These are phyloP conservation scores for Beauveria asiatica DNA, from an alignment of 2,329 filamentous ascomycete species.

Conservation along the genomic window DNA sequence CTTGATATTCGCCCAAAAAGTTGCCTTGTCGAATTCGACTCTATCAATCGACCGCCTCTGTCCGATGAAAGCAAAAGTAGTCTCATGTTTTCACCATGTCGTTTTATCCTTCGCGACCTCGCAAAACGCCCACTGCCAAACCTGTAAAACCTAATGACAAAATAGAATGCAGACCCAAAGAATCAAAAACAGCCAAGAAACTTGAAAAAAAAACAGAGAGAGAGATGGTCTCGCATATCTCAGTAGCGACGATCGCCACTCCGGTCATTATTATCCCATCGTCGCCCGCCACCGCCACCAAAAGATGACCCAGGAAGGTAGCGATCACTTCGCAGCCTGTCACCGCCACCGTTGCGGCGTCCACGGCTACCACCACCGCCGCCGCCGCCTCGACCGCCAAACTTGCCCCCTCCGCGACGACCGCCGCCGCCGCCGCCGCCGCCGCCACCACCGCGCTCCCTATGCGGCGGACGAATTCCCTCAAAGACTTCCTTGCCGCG, in stretches of 20 bases:
- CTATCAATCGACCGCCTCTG: background rate
- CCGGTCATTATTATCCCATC: slow-evolving; percentile 10
- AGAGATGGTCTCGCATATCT: background rate
- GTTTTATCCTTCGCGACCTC: background rate
- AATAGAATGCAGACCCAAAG: background rate
- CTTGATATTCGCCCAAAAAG: background rate
- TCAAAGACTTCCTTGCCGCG: slow-evolving; percentile 62
- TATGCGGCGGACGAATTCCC: slow-evolving; percentile 52
- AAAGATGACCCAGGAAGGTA: slow-evolving; percentile 22
- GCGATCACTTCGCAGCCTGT: slow-evolving; percentile 24
- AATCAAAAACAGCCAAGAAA: background rate
- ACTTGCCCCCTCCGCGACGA: slow-evolving; percentile 16
- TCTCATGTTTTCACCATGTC: background rate
- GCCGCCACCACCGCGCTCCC: slow-evolving; percentile 29
- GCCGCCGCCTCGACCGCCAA: slow-evolving; percentile 19
- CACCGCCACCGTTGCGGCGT: slow-evolving; percentile 14
- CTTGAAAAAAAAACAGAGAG: background rate
- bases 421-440: slow-evolving; percentile 20
- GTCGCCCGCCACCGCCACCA: slow-evolving; percentile 16
- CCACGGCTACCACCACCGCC: slow-evolving; percentile 15
- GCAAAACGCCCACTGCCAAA: background rate
- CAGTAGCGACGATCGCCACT: slow-evolving; percentile 6
- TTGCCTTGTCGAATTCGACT: background rate
- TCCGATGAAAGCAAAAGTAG: background rate
- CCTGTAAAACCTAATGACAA: background rate